These are phyloP conservation scores for Camillea tinctor DNA, from an alignment of 2,329 filamentous ascomycete genomes.

Conservation along the genomic window DNA sequence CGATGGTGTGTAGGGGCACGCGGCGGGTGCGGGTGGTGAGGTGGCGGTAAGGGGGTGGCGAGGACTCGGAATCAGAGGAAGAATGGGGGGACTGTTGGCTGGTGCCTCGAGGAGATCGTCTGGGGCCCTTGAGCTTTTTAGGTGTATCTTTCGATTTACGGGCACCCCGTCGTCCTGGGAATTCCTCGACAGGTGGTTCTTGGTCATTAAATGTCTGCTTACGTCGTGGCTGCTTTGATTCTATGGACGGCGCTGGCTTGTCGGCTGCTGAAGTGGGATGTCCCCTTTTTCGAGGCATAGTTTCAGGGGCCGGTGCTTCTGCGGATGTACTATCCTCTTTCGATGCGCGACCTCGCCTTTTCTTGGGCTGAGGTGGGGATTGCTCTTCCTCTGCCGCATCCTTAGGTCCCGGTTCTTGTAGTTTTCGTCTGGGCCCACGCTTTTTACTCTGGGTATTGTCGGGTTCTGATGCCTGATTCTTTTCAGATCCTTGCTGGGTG, in stretches of 20 bases:
- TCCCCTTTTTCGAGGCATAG: conserved; percentile 18
- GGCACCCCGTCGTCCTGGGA: not conserved
- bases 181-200: conserved; percentile 11
- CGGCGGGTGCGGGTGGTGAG: conserved; percentile 50
- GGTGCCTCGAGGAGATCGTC: conserved; percentile 9
- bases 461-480: not conserved
- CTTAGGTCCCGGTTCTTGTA: not conserved
- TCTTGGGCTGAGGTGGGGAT: conserved; percentile 12
- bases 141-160: conserved; percentile 1
- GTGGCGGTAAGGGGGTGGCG: conserved; percentile 44
- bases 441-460: not conserved
- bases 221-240: conserved; percentile 13
- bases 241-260: conserved; percentile 11
- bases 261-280: conserved; percentile 19
- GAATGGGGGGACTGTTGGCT: conserved; percentile 16
- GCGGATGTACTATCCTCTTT: conserved; percentile 13
- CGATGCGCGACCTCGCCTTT: conserved; percentile 30
- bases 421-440: not conserved
- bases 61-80: conserved; percentile 25
- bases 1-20: conserved; percentile 63
- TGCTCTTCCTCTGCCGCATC: conserved; percentile 15
- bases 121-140: conserved; percentile 6
- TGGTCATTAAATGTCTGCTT: conserved; percentile 10
- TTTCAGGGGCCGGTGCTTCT: conserved; percentile 12
- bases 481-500: not conserved